Conservation (phyloP, 768 basidiomycete genomes). For the Trametes maxima region DNA sequence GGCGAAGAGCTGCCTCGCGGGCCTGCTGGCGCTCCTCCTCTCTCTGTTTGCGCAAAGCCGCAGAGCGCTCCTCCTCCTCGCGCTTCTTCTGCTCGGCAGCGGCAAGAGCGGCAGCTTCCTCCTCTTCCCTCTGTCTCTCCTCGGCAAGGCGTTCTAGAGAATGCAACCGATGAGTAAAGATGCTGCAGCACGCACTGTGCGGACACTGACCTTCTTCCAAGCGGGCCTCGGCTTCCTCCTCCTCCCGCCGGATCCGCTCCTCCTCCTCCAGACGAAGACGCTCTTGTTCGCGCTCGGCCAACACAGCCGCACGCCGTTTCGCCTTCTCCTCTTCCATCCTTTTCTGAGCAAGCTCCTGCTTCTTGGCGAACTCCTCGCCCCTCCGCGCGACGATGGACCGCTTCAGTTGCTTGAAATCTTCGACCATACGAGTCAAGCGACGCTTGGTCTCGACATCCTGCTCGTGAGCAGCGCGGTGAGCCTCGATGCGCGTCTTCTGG, state of each 20-base stretch:
- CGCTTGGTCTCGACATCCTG: constrained; percentile 75
- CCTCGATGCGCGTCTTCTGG: constrained; percentile 59
- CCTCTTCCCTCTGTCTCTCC: constrained; percentile 50
- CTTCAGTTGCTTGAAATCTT: constrained; percentile 62
- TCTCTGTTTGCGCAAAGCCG: constrained; percentile 54
- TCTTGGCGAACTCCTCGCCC: constrained; percentile 65
- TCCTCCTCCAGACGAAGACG: constrained; percentile 44
- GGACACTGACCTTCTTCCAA: constrained; percentile 52
- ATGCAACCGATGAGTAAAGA: not conserved
- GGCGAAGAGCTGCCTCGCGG: constrained; percentile 57
- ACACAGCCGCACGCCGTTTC: constrained; percentile 58
- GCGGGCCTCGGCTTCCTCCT: constrained; percentile 46
- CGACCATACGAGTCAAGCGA: constrained; percentile 70
- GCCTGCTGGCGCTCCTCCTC: constrained; percentile 53
- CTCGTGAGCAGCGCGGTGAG: constrained; percentile 57
- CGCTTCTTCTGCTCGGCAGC: constrained; percentile 58
- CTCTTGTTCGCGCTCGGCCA: constrained; percentile 65
- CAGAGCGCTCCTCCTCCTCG: constrained; percentile 61
- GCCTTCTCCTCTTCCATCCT: constrained; percentile 88
- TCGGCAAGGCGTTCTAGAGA: constrained; percentile 53
- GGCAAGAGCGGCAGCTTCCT: constrained; percentile 44
- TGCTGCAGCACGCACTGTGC: not conserved
- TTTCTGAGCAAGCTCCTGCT: constrained; percentile 54
- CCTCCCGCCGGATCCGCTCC: constrained; percentile 35
- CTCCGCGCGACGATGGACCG: constrained; percentile 58